Conservation (phyloP, 202 grass and related monocot genomes). For the Digitaria exilis region DNA sequence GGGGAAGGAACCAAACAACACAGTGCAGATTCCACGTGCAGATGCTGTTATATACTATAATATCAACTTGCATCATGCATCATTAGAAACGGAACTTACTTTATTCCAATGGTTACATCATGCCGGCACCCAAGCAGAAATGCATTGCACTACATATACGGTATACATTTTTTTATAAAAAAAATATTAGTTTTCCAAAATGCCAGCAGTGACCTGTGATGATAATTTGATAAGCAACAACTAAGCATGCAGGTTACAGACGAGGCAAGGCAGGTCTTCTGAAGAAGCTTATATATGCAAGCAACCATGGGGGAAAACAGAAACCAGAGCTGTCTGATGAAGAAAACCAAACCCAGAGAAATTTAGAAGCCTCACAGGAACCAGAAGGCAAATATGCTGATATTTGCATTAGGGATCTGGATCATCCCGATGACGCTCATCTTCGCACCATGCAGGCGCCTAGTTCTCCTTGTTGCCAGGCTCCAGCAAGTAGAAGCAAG, state of each 20-base stretch:
- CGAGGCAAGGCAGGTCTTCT: slow-evolving; percentile 18
- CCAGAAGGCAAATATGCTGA: slow-evolving; percentile 45
- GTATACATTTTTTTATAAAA: not conserved
- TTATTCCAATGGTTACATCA: slow-evolving; percentile 23
- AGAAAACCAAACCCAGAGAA: slow-evolving; percentile 35
- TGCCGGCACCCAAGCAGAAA: not conserved
- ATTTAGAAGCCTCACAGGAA: slow-evolving; percentile 28
- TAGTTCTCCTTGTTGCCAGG: slow-evolving; percentile 55
- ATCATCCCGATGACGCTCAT: slow-evolving; percentile 66
- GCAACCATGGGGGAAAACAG: slow-evolving; percentile 34
- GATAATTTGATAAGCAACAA: slow-evolving; percentile 39
- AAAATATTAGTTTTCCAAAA: slow-evolving; percentile 2
- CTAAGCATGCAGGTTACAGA: slow-evolving; percentile 19
- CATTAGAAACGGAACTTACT: not conserved
- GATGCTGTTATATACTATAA: not conserved
- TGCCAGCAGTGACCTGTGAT: not conserved
- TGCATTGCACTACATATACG: not conserved
- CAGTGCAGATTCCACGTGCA: not conserved
- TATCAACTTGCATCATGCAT: slow-evolving; percentile 16
- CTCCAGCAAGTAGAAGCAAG: slow-evolving; percentile 53
- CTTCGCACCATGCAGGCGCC: slow-evolving; percentile 58
- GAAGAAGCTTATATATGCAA: slow-evolving; percentile 49
- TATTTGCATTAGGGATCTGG: slow-evolving; percentile 61
- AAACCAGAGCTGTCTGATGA: slow-evolving; percentile 5
- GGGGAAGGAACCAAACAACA: not conserved